Evolutionary conservation across 345 rosid genomes (phyloP).

Genomic region (Camelina hispida): DNA sequence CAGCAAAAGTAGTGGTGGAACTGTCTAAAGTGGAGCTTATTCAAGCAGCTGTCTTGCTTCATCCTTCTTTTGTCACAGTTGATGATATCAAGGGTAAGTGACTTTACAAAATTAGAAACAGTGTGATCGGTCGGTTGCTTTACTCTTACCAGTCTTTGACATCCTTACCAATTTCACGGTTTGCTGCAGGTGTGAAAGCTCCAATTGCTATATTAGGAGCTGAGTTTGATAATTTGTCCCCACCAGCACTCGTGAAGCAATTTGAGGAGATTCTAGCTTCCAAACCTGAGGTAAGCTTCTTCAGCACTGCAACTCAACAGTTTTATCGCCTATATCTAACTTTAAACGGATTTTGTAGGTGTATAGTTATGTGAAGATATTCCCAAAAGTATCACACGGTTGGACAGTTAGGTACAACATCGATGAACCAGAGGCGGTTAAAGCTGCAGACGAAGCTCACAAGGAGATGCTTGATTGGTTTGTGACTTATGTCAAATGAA

Average conservation of each 20-base stretch:
- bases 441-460: slow-evolving; percentile 70
- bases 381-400: slow-evolving; percentile 64
- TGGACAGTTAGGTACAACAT: slow-evolving; percentile 63
- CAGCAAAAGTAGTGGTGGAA: slow-evolving; percentile 82
- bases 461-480: slow-evolving; percentile 67
- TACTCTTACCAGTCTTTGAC: background rate
- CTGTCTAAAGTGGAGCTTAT: slow-evolving; percentile 60
- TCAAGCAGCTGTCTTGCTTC: slow-evolving; percentile 74
- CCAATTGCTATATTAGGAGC: slow-evolving; percentile 71
- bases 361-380: slow-evolving; percentile 60
- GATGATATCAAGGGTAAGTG: slow-evolving; percentile 74
- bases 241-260: slow-evolving; percentile 58
- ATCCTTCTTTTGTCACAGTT: slow-evolving; percentile 66
- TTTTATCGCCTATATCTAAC: background rate
- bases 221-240: slow-evolving; percentile 50
- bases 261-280: slow-evolving; percentile 57
- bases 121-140: slow-evolving; percentile 4
- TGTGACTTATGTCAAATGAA: slow-evolving; percentile 53
- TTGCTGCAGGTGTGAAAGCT: slow-evolving; percentile 50
- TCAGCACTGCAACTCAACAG: slow-evolving; percentile 11
- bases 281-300: slow-evolving; percentile 52
- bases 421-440: slow-evolving; percentile 51
- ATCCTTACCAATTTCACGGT: background rate
- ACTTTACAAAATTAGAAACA: background rate
- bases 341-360: slow-evolving; percentile 27